Evolutionary conservation across 768 basidiomycete species (phyloP), one percentile per base, ranked within the genome.

Genomic region (Boletus reticulatus): DNA sequence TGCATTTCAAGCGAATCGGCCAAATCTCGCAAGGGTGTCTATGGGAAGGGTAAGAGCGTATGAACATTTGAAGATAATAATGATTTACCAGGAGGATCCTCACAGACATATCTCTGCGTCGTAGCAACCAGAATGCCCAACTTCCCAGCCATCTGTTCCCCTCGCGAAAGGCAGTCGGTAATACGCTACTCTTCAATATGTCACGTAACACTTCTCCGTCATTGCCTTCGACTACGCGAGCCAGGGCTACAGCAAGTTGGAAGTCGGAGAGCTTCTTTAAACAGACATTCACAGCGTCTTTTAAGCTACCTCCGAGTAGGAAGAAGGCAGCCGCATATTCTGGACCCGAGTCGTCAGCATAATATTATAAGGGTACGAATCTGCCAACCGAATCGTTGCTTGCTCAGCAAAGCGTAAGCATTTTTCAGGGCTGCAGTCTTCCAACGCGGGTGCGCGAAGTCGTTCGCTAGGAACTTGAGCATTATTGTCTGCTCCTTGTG

Each of bases 281-380:
- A 69, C 94, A 95, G 19, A 99, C 89, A 60, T 84, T 89, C 32
- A 94, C 89, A 3, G 96, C 95, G 61, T 98, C 97, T 70, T 89
- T 91, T 36, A 96, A 73, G 42, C 87, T 85, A 22, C 86, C 88
- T 9, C 93, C 96, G 0, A 99, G 82, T 41, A 99, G 78, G 76
- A 99, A 99, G 75, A 99, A 99, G 1, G 94, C 95, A 0, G 94
- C 94, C n/a, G 97, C 95, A 66, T 98, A 98, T 68, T 94, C 97
- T 98, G 67, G 13, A 19, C n/a, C 19, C 53, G 17, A 22, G 31
- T 24, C 27, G 50, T 60, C 27, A 67, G 42, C 29, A 42, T 41
- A 47, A 48, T n/a, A 24, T 22, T 13, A 27, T 19, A 8, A 43
- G 31, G 31, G n/a, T 17, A 22, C 31, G 27, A 16, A 43, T 19